Percentiles rank a stretch among this genome's conserved stretches.
phyloP scores from a whole-genome alignment of 176 grass and related monocot genomes.

The Carex parvula region DNA sequence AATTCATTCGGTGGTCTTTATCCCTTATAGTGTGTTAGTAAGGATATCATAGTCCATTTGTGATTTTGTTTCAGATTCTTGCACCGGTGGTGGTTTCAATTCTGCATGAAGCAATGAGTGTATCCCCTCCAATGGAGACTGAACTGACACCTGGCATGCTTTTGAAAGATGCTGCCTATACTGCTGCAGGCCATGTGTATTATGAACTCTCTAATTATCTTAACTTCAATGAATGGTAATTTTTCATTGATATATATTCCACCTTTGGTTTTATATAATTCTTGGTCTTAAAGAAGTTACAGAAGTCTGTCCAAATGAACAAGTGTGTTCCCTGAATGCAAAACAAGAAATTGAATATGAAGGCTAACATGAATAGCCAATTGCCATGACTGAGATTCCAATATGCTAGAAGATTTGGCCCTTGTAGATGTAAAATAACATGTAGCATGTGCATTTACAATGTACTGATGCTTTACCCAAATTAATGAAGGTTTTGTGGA shows the following conservation, averaged over 20 bases:
- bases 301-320: constrained; percentile 13
- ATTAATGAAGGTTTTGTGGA: constrained; percentile 69
- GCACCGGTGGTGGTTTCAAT: constrained; percentile 84
- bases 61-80: constrained; percentile 53
- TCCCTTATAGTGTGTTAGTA: not conserved
- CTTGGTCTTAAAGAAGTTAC: constrained; percentile 17
- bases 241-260: constrained; percentile 16
- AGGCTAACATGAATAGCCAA: not conserved
- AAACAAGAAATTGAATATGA: not conserved
- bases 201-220: constrained; percentile 98
- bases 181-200: constrained; percentile 86
- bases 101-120: constrained; percentile 76
- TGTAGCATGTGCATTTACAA: not conserved
- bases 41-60: not conserved
- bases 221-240: constrained; percentile 91
- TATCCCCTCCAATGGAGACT: constrained; percentile 79
- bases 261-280: constrained; percentile 19
- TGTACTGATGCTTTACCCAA: not conserved
- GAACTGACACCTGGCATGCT: constrained; percentile 88
- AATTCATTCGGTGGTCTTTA: constrained; percentile 14
- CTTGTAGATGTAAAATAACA: not conserved
- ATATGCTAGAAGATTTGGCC: not conserved
- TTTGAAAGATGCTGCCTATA: constrained; percentile 98
- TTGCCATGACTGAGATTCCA: not conserved
- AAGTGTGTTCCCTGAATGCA: not conserved